Conservation (phyloP, 2,329 filamentous ascomycete species). For the Chaetoscypha palmicola region DNA sequence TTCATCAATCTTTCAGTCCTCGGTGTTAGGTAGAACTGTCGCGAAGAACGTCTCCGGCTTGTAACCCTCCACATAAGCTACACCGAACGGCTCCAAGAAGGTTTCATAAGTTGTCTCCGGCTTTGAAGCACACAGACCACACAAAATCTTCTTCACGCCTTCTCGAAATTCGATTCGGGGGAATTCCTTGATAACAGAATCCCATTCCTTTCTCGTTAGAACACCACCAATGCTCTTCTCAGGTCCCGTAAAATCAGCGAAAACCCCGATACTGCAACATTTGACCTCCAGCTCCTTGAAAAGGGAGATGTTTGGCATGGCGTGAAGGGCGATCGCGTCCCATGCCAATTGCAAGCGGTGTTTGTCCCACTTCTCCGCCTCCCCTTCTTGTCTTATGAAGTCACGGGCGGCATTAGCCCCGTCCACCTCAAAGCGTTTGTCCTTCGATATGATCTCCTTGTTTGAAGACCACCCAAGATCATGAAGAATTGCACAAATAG, state of each 20-base stretch:
- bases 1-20: no score
- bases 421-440: constrained; percentile 46
- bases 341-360: constrained; percentile 33
- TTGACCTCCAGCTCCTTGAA: constrained; percentile 39
- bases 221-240: constrained; percentile 19
- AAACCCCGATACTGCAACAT: neutral
- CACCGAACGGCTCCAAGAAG: constrained; percentile 29
- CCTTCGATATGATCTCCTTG: constrained; percentile 32
- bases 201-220: constrained; percentile 26
- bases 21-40: no score
- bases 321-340: constrained; percentile 37
- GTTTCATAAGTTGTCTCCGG: constrained; percentile 32
- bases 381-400: constrained; percentile 31
- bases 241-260: constrained; percentile 9
- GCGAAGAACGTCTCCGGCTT: neutral
- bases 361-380: constrained; percentile 33
- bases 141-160: constrained; percentile 29
- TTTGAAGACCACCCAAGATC: constrained; percentile 37
- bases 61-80: constrained; percentile 7
- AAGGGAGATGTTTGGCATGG: constrained; percentile 30
- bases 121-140: constrained; percentile 32
- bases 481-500: constrained; percentile 36
- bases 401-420: constrained; percentile 38
- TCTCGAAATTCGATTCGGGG: constrained; percentile 30
- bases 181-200: constrained; percentile 26